Percentiles rank a stretch among this genome's conserved stretches.
phyloP scores from a whole-genome alignment of 1,284 basidiomycete genomes.

The Ganoderma leucocontextum region DNA sequence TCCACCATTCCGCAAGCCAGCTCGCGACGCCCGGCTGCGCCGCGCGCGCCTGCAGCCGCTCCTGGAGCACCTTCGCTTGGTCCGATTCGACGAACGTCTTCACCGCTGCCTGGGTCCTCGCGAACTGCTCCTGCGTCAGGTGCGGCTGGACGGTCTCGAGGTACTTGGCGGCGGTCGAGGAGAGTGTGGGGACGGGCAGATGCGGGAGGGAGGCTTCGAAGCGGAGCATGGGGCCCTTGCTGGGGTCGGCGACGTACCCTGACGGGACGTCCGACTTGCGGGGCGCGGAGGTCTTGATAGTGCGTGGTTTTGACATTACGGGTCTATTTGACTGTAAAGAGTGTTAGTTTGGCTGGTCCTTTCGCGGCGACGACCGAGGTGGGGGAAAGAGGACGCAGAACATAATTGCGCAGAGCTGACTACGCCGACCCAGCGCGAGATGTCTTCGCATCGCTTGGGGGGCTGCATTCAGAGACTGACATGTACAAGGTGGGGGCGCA shows the following conservation, averaged over 20 bases:
- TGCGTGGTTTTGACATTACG: slow-evolving; percentile 45
- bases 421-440: neutral
- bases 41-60: slow-evolving; percentile 80
- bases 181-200: slow-evolving; percentile 86
- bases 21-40: slow-evolving; percentile 66
- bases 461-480: neutral
- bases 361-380: neutral
- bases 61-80: slow-evolving; percentile 81
- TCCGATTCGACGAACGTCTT: slow-evolving; percentile 77
- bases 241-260: slow-evolving; percentile 54
- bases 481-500: neutral
- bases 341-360: neutral
- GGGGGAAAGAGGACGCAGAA: neutral
- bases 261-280: slow-evolving; percentile 44
- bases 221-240: slow-evolving; percentile 78
- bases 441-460: neutral
- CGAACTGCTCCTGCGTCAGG: slow-evolving; percentile 69
- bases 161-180: slow-evolving; percentile 87
- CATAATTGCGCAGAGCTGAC: neutral
- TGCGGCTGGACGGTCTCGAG: slow-evolving; percentile 85
- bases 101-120: slow-evolving; percentile 67
- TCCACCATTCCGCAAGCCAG: slow-evolving; percentile 99
- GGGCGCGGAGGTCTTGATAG: slow-evolving; percentile 45
- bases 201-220: slow-evolving; percentile 83
- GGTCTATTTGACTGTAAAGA: slow-evolving; percentile 32